phyloP scores from a whole-genome alignment of 306 rosid genomes.

The Castanea mollissima region DNA sequence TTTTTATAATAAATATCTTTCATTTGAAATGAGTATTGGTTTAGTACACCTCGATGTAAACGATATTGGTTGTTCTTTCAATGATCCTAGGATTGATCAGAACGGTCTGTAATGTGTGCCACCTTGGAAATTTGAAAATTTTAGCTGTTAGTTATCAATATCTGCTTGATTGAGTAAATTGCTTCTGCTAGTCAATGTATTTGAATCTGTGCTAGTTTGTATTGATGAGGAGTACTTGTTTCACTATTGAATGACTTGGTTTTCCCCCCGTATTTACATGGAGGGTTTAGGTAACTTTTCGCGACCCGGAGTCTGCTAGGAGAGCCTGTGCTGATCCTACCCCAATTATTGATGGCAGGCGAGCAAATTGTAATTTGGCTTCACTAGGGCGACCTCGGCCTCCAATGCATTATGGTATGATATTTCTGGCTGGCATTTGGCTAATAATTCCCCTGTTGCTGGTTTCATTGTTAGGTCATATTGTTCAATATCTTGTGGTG shows the following conservation, averaged over 20 bases:
- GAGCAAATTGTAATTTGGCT: conserved; percentile 94
- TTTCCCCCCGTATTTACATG: conserved; percentile 63
- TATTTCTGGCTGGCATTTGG: not conserved
- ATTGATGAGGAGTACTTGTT: not conserved
- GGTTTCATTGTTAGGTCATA: not conserved
- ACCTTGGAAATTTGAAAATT: not conserved
- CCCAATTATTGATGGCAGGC: conserved; percentile 90
- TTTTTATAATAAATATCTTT: no score
- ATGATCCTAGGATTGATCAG: not conserved
- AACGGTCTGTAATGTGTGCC: not conserved
- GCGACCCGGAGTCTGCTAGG: conserved; percentile 89
- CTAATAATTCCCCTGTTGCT: not conserved
- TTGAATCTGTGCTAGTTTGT: not conserved
- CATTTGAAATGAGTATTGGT: not conserved
- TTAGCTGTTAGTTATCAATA: not conserved
- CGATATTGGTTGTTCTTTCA: not conserved
- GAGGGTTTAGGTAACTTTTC: conserved; percentile 99
- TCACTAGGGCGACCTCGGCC: conserved; percentile 86
- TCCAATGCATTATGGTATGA: conserved; percentile 60
- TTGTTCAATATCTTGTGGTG: not conserved
- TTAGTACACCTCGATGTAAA: not conserved
- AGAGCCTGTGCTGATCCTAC: conserved; percentile 91
- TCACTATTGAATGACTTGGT: conserved; percentile 58
- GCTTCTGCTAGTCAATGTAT: not conserved
- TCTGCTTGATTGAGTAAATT: not conserved